Evolutionary conservation across 2,329 filamentous ascomycete species (phyloP).

Genomic region (Apiospora phragmitis): DNA sequence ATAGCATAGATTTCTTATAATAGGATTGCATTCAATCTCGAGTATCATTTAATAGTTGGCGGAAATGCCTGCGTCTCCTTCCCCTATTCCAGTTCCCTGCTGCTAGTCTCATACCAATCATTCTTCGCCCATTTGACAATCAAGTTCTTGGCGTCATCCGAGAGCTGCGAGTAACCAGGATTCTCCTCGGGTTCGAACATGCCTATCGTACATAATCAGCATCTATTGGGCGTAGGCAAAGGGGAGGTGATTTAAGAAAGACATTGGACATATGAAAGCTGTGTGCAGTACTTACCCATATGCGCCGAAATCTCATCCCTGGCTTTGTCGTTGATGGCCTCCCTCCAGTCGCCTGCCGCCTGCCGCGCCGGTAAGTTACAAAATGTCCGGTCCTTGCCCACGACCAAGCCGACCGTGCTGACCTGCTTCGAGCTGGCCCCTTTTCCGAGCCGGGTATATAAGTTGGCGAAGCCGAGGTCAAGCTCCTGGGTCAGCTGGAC

Average conservation of each 20-base stretch:
- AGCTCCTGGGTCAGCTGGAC: slow-evolving; percentile 64
- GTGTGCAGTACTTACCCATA: slow-evolving; percentile 53
- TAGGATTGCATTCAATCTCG: background rate
- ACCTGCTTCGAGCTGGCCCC: slow-evolving; percentile 58
- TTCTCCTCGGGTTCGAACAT: slow-evolving; percentile 77
- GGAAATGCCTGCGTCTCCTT: background rate
- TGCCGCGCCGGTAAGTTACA: slow-evolving; percentile 72
- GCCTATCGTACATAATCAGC: slow-evolving; percentile 35
- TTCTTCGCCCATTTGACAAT: slow-evolving; percentile 66
- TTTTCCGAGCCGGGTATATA: slow-evolving; percentile 82
- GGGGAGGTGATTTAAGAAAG: too few species aligned
- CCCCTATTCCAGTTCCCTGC: slow-evolving; percentile 30
- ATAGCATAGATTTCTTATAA: background rate
- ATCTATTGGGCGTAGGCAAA: background rate
- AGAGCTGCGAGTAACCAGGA: slow-evolving; percentile 68
- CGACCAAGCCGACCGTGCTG: slow-evolving; percentile 56
- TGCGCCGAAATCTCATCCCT: slow-evolving; percentile 80
- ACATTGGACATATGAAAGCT: background rate
- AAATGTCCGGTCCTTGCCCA: slow-evolving; percentile 79
- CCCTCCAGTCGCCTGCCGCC: slow-evolving; percentile 60
- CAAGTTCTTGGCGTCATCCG: slow-evolving; percentile 64
- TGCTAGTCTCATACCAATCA: slow-evolving; percentile 65
- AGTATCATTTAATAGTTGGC: slow-evolving; percentile 13
- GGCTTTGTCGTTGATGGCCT: slow-evolving; percentile 76
- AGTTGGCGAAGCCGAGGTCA: slow-evolving; percentile 76